Base-by-base conservation (phyloP, 257 asterid genomes). In the Nicotiana paniculata region DNA sequence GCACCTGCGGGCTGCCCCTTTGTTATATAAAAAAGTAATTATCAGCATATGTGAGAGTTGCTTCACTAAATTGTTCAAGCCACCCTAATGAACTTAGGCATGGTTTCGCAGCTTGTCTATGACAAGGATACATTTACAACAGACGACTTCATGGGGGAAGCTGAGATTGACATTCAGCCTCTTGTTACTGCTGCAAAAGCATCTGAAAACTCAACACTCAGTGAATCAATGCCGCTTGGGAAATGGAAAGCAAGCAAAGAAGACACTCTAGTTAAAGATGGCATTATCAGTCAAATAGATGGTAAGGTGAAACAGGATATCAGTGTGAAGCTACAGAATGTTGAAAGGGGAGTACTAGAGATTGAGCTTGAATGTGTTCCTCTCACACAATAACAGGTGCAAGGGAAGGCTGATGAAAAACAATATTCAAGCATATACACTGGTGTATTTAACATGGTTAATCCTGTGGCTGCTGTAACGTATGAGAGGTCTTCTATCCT, bases 61-160 rank as follows among this genome's bases (percentile, higher is more conserved):
- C 57, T 79, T 16, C 26, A 79, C 17, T 53, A 13, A 74, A 46
- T 24, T 74, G 61, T 48, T 33, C 30, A 12, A 33, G 39, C 65
- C 24, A 59, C 28, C 43, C 39, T 83, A 26, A 43, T 68, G 80
- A 37, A 15, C 70, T 35, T 57, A 74, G 59, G 51, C 59, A 55
- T 64, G 28, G 26, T 69, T 78, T 85, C 70, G 83, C 93, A 95
- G 99, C 86, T 87, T 69, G 99, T 95, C 15, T 95, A 92, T 63
- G 99, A 95, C 88, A 95, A 93, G 88, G 99, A 95, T 77, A 93
- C 92, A 2, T 95, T 95, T 88, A 87, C 97, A 1, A 87, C 98
- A 0, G 99, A 95, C 26, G 99, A 93, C 84, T 95, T 91, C 77
- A 95, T 95, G 99, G 99, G 99, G 70, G 93, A 92, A 35, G 97